Evolutionary conservation across 768 basidiomycete genomes (phyloP).

Genomic region (Pholiota microspora): DNA sequence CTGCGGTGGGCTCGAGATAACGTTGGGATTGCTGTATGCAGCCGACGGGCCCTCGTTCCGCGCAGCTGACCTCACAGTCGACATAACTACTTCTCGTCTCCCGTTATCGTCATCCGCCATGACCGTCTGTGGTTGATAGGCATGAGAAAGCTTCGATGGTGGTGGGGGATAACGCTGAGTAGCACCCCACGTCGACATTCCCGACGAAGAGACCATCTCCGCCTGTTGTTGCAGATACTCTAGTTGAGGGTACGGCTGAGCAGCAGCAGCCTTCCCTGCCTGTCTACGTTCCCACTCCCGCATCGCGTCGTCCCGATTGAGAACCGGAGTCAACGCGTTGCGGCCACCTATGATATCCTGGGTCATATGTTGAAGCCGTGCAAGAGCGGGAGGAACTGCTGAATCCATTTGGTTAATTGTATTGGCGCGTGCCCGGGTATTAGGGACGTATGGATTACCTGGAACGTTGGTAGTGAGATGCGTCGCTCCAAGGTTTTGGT

Average conservation of each 20-base stretch:
- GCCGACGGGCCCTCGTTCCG: slow-evolving; percentile 41
- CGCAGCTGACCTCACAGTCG: slow-evolving; percentile 68
- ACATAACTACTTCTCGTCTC: slow-evolving; percentile 78
- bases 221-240: slow-evolving; percentile 94
- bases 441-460: slow-evolving; percentile 67
- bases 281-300: slow-evolving; percentile 95
- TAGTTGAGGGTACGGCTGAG: slow-evolving; percentile 83
- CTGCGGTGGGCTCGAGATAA: slow-evolving; percentile 76
- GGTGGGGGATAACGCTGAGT: slow-evolving; percentile 57
- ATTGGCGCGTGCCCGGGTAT: slow-evolving; percentile 77
- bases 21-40: slow-evolving; percentile 44
- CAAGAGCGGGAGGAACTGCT: slow-evolving; percentile 87
- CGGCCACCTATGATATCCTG: slow-evolving; percentile 75
- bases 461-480: slow-evolving; percentile 55
- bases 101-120: slow-evolving; percentile 54
- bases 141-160: slow-evolving; percentile 62
- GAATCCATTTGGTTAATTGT: slow-evolving; percentile 91
- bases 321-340: slow-evolving; percentile 87
- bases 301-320: slow-evolving; percentile 93
- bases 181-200: slow-evolving; percentile 53
- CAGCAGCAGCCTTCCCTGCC: slow-evolving; percentile 65
- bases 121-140: slow-evolving; percentile 65
- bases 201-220: slow-evolving; percentile 68
- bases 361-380: slow-evolving; percentile 86
- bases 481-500: slow-evolving; percentile 21